These are phyloP conservation scores for Penicillium bovifimosum DNA, from an alignment of 495 filamentous ascomycete species.

Conservation along the genomic window DNA sequence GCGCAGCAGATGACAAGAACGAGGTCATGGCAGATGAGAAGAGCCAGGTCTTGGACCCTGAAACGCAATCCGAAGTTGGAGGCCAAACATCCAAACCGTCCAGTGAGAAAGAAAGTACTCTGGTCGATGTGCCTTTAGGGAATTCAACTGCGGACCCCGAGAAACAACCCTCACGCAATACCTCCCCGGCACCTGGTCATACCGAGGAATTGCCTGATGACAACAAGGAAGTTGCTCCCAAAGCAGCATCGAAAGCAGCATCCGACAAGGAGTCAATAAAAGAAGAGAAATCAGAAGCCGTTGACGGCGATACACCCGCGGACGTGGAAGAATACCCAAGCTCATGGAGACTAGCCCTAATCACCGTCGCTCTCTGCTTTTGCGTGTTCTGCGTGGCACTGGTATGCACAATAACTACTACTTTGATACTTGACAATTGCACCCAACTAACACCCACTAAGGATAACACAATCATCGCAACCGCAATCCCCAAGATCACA, in stretches of 20 bases:
- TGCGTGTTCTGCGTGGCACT: conserved; percentile 63
- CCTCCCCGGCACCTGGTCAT: neutral
- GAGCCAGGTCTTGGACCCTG: neutral
- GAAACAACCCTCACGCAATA: conserved; percentile 5
- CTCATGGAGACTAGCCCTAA: conserved; percentile 46
- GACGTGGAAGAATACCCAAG: conserved; percentile 47
- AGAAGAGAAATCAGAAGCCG: conserved; percentile 5
- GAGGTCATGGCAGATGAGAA: neutral
- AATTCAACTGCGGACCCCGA: conserved; percentile 5
- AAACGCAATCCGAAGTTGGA: conserved; percentile 3
- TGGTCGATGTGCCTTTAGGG: conserved; percentile 11
- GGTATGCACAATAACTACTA: conserved; percentile 32
- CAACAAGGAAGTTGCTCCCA: conserved; percentile 1
- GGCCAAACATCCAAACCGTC: conserved; percentile 11
- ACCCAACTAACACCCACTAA: conserved; percentile 13
- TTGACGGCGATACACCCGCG: conserved; percentile 14
- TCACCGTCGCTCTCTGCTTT: conserved; percentile 55
- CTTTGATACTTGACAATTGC: neutral
- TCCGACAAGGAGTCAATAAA: conserved; percentile 11
- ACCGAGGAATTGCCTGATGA: neutral
- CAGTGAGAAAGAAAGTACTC: conserved; percentile 26
- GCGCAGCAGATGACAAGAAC: neutral
- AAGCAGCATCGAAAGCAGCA: conserved; percentile 9
- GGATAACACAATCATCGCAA: conserved; percentile 79
- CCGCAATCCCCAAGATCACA: conserved; percentile 79